phyloP scores from a whole-genome alignment of 2,329 filamentous ascomycete genomes.

The Clonostachys solani region DNA sequence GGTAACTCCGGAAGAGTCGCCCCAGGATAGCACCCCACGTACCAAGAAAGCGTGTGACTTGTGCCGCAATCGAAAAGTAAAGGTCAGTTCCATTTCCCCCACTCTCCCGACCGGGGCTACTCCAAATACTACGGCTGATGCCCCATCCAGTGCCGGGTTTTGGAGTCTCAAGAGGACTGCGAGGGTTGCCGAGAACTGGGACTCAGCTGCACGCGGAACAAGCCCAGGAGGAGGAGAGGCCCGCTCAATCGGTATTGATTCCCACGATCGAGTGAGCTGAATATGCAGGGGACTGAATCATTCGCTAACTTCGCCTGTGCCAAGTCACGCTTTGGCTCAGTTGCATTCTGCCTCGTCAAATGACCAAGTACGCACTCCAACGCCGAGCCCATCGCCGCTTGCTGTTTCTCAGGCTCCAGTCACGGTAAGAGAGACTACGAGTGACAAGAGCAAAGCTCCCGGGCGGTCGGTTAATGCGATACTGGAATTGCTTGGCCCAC shows the following conservation, averaged over 20 bases:
- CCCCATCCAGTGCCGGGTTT: slow-evolving; percentile 9
- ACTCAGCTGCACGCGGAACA: slow-evolving; percentile 16
- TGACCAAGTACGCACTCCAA: too few relatives aligned
- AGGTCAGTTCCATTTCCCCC: slow-evolving; percentile 5
- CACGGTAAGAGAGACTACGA: too few relatives aligned
- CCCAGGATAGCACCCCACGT: not conserved
- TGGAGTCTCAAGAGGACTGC: slow-evolving; percentile 6
- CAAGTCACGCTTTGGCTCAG: too few relatives aligned
- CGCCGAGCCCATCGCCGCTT: too few relatives aligned
- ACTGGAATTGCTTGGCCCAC: not conserved
- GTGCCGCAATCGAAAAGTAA: slow-evolving; percentile 19
- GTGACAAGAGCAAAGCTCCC: not conserved
- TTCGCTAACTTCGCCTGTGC: too few relatives aligned
- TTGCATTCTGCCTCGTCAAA: too few relatives aligned
- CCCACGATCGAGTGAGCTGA: too few relatives aligned
- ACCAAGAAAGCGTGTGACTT: slow-evolving; percentile 21
- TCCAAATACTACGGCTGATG: too few relatives aligned
- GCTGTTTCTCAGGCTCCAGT: too few relatives aligned
- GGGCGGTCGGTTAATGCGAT: not conserved
- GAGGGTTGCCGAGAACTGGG: slow-evolving; percentile 14
- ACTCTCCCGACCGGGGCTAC: too few relatives aligned
- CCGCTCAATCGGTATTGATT: slow-evolving; percentile 13
- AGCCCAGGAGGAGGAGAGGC: slow-evolving; percentile 16
- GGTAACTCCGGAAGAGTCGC: too few relatives aligned
- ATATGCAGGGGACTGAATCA: too few relatives aligned